Percentiles rank a stretch among this genome's conserved stretches.
Conservation (phyloP, 163 green algal species). For the Chloromonas sp. region DNA sequence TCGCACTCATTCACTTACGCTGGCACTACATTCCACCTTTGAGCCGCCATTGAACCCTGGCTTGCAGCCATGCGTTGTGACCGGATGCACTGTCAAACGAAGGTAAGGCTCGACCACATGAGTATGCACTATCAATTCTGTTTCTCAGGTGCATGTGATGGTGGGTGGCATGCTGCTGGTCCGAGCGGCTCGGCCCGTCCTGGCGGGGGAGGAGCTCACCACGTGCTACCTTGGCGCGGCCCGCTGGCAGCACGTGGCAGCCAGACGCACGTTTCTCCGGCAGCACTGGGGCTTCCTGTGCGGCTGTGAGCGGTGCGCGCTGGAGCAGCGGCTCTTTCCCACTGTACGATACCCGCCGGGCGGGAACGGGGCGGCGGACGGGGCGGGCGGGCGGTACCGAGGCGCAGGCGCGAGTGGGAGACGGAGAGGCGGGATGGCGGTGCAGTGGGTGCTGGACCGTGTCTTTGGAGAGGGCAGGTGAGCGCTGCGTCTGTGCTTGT, state of each 20-base stretch:
- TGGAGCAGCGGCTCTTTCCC: background rate
- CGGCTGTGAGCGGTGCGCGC: background rate
- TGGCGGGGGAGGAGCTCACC: background rate
- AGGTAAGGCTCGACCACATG: too few relatives aligned
- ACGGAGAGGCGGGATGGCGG: background rate
- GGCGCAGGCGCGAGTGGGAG: too few relatives aligned
- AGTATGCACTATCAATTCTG: too few relatives aligned
- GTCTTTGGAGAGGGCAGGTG: background rate
- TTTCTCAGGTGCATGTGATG: background rate
- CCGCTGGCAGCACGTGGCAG: background rate
- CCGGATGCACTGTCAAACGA: too few relatives aligned
- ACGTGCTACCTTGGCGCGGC: background rate
- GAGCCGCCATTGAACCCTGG: too few relatives aligned
- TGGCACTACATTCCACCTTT: too few relatives aligned
- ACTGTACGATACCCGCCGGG: background rate
- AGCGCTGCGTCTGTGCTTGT: too few relatives aligned
- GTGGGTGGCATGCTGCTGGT: background rate
- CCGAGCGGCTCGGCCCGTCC: background rate
- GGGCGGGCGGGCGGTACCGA: background rate
- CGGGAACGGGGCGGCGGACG: background rate
- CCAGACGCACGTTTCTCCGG: background rate
- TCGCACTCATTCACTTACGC: too few relatives aligned
- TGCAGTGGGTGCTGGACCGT: background rate
- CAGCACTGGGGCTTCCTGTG: background rate
- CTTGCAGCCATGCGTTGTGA: too few relatives aligned